Conservation (phyloP, 257 asterid genomes). For the Fraxinus americana region DNA sequence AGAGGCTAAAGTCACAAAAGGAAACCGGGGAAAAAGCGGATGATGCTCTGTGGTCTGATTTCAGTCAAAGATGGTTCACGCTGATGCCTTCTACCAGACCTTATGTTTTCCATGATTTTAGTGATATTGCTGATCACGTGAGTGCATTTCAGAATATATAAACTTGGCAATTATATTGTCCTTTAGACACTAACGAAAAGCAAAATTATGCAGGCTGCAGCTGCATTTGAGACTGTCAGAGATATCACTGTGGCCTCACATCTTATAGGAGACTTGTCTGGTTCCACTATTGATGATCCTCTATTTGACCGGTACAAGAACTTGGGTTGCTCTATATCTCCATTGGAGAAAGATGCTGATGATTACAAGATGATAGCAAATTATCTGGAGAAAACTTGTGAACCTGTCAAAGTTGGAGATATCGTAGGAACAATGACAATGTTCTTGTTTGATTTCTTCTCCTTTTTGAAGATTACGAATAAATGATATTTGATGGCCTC, state of each 20-base stretch:
- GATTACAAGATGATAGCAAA: constrained; percentile 78
- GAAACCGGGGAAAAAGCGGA: constrained; percentile 37
- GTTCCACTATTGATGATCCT: constrained; percentile 72
- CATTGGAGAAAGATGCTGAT: constrained; percentile 51
- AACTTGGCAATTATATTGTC: neutral
- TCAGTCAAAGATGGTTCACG: constrained; percentile 73
- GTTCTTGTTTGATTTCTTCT: neutral
- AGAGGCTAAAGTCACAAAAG: constrained; percentile 24
- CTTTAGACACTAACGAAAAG: neutral
- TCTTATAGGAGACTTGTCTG: constrained; percentile 78
- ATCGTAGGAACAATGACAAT: constrained; percentile 39
- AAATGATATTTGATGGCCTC: neutral
- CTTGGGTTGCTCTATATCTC: constrained; percentile 61
- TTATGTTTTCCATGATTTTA: constrained; percentile 44
- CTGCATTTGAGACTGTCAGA: constrained; percentile 68
- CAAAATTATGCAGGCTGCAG: constrained; percentile 57
- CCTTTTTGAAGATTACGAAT: neutral
- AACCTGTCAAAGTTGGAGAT: constrained; percentile 78
- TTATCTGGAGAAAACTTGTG: constrained; percentile 77
- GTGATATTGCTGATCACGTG: constrained; percentile 75
- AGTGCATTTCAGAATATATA: constrained; percentile 15
- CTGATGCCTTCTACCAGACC: constrained; percentile 78
- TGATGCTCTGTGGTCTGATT: constrained; percentile 60
- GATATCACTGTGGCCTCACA: constrained; percentile 83
- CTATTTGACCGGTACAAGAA: constrained; percentile 70